Percentiles rank a stretch among this genome's conserved stretches.
Evolutionary conservation across 768 basidiomycete species (phyloP).

Genomic region (Gautieria morchelliformis): DNA sequence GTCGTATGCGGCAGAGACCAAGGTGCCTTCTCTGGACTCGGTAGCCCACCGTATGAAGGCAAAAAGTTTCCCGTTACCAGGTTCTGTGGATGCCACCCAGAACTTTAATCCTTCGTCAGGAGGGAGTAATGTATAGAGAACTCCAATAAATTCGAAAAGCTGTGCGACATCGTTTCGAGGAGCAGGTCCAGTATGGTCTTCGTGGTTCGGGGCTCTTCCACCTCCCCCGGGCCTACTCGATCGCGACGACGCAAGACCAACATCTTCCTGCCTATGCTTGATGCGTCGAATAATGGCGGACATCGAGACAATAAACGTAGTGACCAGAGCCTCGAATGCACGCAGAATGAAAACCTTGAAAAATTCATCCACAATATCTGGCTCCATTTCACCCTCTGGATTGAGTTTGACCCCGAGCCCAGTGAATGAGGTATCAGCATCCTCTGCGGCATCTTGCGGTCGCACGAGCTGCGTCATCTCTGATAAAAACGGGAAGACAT

Average conservation of each 20-base stretch:
- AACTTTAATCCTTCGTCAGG: slow-evolving; percentile 75
- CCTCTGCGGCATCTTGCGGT: slow-evolving; percentile 23
- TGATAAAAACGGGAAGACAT: slow-evolving; percentile 67
- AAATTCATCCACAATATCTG: slow-evolving; percentile 31
- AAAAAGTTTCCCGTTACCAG: slow-evolving; percentile 52
- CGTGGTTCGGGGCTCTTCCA: slow-evolving; percentile 24
- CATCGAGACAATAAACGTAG: slow-evolving; percentile 20
- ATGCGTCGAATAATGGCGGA: slow-evolving; percentile 33
- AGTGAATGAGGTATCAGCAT: slow-evolving; percentile 27
- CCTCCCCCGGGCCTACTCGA: slow-evolving; percentile 44
- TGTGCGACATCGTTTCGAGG: slow-evolving; percentile 80
- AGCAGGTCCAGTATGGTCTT: slow-evolving; percentile 23
- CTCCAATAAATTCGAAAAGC: slow-evolving; percentile 74
- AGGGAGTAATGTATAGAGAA: slow-evolving; percentile 66
- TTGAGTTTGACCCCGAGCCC: slow-evolving; percentile 3
- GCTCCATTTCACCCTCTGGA: slow-evolving; percentile 17
- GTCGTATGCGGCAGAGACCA: slow-evolving; percentile 76
- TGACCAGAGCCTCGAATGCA: slow-evolving; percentile 59
- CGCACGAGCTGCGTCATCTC: slow-evolving; percentile 48
- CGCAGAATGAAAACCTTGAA: slow-evolving; percentile 50
- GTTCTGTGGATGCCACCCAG: slow-evolving; percentile 69
- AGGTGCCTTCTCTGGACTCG: slow-evolving; percentile 57
- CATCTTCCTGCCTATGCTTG: slow-evolving; percentile 83
- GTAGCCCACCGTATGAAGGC: slow-evolving; percentile 87
- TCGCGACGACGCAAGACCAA: slow-evolving; percentile 56